Percentiles rank a stretch among this genome's conserved stretches.
Evolutionary conservation across 2,329 filamentous ascomycete genomes (phyloP).

Genomic region (Aspergillus piperis): DNA sequence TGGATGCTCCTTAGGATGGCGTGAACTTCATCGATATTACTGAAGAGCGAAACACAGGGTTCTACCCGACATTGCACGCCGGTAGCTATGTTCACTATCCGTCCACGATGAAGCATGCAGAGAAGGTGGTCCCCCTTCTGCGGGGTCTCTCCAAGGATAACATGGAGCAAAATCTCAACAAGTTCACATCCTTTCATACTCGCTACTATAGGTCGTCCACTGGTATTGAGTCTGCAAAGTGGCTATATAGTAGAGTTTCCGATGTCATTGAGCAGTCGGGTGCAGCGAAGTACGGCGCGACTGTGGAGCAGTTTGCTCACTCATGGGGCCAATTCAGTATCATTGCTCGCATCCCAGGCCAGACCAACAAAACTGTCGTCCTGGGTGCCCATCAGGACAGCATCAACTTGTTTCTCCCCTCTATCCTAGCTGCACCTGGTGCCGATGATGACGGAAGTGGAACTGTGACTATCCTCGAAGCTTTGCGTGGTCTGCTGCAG

Average conservation of each 20-base stretch:
- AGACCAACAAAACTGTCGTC: slow-evolving; percentile 79
- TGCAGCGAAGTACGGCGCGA: slow-evolving; percentile 66
- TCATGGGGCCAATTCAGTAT: slow-evolving; percentile 87
- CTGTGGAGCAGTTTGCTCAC: slow-evolving; percentile 74
- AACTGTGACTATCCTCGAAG: slow-evolving; percentile 92
- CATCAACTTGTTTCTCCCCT: slow-evolving; percentile 88
- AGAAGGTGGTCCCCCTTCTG: slow-evolving; percentile 67
- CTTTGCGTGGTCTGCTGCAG: slow-evolving; percentile 75
- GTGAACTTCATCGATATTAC: slow-evolving; percentile 95
- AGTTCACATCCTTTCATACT: slow-evolving; percentile 61
- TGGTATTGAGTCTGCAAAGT: slow-evolving; percentile 81
- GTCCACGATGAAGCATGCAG: slow-evolving; percentile 63
- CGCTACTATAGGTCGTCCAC: slow-evolving; percentile 61
- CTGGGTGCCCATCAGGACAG: slow-evolving; percentile 94
- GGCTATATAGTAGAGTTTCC: slow-evolving; percentile 76
- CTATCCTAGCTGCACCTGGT: slow-evolving; percentile 79
- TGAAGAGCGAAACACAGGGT: slow-evolving; percentile 60
- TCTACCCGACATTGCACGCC: slow-evolving; percentile 53
- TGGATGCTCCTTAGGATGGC: slow-evolving; percentile 61
- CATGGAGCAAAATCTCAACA: slow-evolving; percentile 76
- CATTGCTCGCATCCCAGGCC: slow-evolving; percentile 86
- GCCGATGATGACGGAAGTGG: slow-evolving; percentile 96
- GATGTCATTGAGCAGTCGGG: slow-evolving; percentile 70
- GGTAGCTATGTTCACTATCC: slow-evolving; percentile 63
- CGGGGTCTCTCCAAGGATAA: slow-evolving; percentile 70